Percentiles rank a stretch among this genome's conserved stretches.
phyloP scores from a whole-genome alignment of 1,139 yeast species.

The Lodderomyces parapsilosis region DNA sequence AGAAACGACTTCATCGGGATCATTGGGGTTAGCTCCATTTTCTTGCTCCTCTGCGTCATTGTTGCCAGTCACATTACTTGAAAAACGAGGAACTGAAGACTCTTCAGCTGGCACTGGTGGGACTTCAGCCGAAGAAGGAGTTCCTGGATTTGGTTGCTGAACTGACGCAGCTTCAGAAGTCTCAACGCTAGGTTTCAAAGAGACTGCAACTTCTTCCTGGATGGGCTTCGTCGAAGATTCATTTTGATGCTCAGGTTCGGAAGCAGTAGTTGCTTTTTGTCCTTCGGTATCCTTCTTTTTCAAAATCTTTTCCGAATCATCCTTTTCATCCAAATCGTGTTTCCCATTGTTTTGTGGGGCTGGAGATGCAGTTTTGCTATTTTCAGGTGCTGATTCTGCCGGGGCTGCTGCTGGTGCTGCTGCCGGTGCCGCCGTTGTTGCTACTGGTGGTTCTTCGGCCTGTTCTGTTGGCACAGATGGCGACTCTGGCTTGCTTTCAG shows the following conservation, averaged over 20 bases:
- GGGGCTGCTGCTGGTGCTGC: slow-evolving; percentile 3
- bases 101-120: slow-evolving; percentile 4
- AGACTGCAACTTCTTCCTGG: slow-evolving; percentile 5
- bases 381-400: slow-evolving; percentile 4
- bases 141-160: slow-evolving; percentile 10
- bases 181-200: not conserved
- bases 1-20: slow-evolving; percentile 6
- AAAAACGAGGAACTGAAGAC: slow-evolving; percentile 21
- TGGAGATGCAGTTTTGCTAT: not conserved
- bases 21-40: not conserved
- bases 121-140: slow-evolving; percentile 8
- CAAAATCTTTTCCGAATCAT: slow-evolving; percentile 14
- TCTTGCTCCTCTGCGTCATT: slow-evolving; percentile 12
- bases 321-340: slow-evolving; percentile 41
- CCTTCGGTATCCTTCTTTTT: slow-evolving; percentile 15
- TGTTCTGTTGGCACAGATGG: not conserved
- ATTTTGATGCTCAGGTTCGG: not conserved
- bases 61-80: slow-evolving; percentile 23
- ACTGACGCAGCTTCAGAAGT: slow-evolving; percentile 2
- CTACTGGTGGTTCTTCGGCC: too few species aligned
- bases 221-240: slow-evolving; percentile 1
- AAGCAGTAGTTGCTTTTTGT: not conserved
- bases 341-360: slow-evolving; percentile 17
- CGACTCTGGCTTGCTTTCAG: not conserved
- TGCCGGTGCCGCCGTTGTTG: too few species aligned